These are phyloP conservation scores for Hymenoscyphus infarciens DNA, from an alignment of 2,329 filamentous ascomycete genomes.

Conservation along the genomic window DNA sequence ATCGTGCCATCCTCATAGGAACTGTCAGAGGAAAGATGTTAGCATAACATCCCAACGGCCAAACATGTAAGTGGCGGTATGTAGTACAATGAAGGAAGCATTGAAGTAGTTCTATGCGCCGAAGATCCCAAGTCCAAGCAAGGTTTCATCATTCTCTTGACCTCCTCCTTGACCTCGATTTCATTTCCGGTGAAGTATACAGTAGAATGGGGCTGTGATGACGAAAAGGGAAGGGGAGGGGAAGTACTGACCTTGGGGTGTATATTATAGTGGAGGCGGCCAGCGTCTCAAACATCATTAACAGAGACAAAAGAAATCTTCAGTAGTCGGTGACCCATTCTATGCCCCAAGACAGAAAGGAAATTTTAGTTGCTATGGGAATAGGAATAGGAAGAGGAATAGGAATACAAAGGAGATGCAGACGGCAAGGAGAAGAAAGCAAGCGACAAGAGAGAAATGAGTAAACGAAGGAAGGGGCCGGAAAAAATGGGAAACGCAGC, in stretches of 20 bases:
- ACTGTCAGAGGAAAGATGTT: constrained; percentile 19
- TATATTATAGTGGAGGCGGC: constrained; percentile 32
- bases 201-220: not conserved
- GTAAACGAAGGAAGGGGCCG: constrained; percentile 12
- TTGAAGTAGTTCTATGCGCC: constrained; percentile 1
- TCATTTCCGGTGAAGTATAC: constrained; percentile 2
- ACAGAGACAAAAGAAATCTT: constrained; percentile 21
- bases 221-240: constrained; percentile 5
- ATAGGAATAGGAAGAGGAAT: constrained; percentile 34
- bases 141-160: constrained; percentile 13
- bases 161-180: constrained; percentile 8
- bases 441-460: constrained; percentile 11
- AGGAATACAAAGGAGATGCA: constrained; percentile 32
- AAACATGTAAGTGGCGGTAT: constrained; percentile 11
- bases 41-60: constrained; percentile 18
- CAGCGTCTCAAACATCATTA: constrained; percentile 37
- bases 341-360: constrained; percentile 13
- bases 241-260: constrained; percentile 31
- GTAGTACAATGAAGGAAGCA: constrained; percentile 10
- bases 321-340: constrained; percentile 15
- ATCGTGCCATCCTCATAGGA: constrained; percentile 33
- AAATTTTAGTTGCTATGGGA: constrained; percentile 14
- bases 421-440: constrained; percentile 8
- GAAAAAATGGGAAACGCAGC: constrained; percentile 10
- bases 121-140: constrained; percentile 8